A percentile compares a stretch with the other conserved stretches of the same genome.
These are phyloP conservation scores for Auriscalpium orientale DNA, from an alignment of 768 basidiomycete species.

Conservation along the genomic window DNA sequence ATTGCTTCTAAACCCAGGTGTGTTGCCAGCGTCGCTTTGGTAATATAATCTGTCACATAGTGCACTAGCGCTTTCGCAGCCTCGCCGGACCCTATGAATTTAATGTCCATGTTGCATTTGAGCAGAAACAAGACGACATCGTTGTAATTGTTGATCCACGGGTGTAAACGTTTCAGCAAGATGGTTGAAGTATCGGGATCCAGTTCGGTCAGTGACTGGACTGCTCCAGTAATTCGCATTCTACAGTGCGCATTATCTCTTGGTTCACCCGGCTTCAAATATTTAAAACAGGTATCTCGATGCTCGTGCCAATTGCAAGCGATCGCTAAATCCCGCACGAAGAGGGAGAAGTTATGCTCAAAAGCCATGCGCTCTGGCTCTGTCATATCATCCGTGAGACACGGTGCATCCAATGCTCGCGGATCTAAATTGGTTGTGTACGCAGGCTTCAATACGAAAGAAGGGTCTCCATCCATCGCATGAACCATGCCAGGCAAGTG, in stretches of 20 bases:
- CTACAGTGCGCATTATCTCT: slow-evolving; percentile 23
- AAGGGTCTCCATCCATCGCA: background rate
- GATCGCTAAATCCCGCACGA: slow-evolving; percentile 12
- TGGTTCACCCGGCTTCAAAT: slow-evolving; percentile 18
- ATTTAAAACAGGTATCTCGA: slow-evolving; percentile 31
- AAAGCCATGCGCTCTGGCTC: background rate
- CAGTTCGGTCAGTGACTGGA: slow-evolving; percentile 12
- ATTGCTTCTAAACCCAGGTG: slow-evolving; percentile 23
- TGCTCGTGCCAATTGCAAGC: slow-evolving; percentile 29
- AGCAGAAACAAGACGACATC: slow-evolving; percentile 11
- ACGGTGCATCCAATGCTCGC: background rate
- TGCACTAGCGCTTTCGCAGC: slow-evolving; percentile 35
- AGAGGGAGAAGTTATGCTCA: background rate
- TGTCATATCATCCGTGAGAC: background rate
- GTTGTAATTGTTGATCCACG: slow-evolving; percentile 38
- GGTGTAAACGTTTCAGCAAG: slow-evolving; percentile 26
- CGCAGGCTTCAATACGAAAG: background rate
- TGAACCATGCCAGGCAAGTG: background rate
- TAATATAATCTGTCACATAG: slow-evolving; percentile 45
- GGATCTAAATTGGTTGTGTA: background rate
- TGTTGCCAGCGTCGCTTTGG: slow-evolving; percentile 33
- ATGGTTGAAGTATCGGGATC: slow-evolving; percentile 27
- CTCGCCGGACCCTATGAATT: slow-evolving; percentile 34
- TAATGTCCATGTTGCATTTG: slow-evolving; percentile 40
- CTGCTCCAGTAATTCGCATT: slow-evolving; percentile 12